Base-by-base conservation (phyloP, 2,329 filamentous ascomycete genomes). In the Emergomyces africanus region DNA sequence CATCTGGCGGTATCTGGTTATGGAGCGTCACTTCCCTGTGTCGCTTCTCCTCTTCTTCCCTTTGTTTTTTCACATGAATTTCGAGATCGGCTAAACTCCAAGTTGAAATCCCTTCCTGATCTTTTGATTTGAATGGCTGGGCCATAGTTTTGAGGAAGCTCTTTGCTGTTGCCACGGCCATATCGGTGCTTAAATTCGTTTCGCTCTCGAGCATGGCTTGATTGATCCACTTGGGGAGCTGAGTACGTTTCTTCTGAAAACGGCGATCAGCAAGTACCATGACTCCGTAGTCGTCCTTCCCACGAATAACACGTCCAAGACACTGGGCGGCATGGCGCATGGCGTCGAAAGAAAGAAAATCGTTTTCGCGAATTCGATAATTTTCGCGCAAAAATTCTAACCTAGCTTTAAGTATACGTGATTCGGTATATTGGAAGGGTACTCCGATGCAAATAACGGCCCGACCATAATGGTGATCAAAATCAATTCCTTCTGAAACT, bases 291-390 rank as follows among this genome's bases (percentile, higher is more conserved):
- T 99, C 94, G 70, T 99, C 95, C 72, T 99, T 99, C 28, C 94
- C 94, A 67, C 94, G 82, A 62, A 99, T 78, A 49, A 99, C 94
- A 70, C 94, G 91, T 15, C 94, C 95, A 1, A 99, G 79, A 69
- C 94, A 99, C 71, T 99, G 94, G 0, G 94, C 92, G 15, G 94
- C 94, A 71, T 99, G 94, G n/a, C 94, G 85, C 92, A 99, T 99
- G 25, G 94, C 94, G 70, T 99, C 94, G 78, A 99, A 99, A 23
- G 94, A 97, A 10, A 99, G 77, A 70, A 99, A 99, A 70, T 99
- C 95, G 65, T 96, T 95, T 71, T 97, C 94, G 61, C 89, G 85
- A 71, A 99, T 99, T 59, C 90, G 88, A 72, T 97, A 99, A 0
- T 89, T 97, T 73, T 99, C 95, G 51, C 92, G 84, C n/a, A 99